Conservation (phyloP, 2,329 filamentous ascomycete genomes). For the Clarireedia monteithiana region DNA sequence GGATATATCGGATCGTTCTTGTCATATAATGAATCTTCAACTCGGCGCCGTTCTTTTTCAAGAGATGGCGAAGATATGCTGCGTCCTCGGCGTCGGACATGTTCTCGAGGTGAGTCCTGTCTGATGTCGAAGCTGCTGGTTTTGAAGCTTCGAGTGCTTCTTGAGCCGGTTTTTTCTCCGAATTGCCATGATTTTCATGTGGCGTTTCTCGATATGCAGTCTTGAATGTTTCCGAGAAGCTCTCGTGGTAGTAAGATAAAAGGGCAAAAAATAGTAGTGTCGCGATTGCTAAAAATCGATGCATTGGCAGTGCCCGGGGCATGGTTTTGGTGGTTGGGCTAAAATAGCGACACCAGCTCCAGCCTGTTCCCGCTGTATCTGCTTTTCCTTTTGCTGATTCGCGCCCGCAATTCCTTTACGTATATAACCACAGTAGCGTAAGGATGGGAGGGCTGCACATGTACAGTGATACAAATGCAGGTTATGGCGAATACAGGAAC, state of each 20-base stretch:
- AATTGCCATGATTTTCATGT: neutral
- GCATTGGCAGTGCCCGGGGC: conserved; percentile 5
- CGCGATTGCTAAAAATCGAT: conserved; percentile 3
- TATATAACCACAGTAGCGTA: too few species aligned
- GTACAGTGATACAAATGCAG: too few species aligned
- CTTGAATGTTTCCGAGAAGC: neutral
- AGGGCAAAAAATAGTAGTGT: neutral
- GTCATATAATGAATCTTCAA: conserved; percentile 24
- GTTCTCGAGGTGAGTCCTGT: neutral
- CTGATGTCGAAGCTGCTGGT: neutral
- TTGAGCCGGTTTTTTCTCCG: neutral
- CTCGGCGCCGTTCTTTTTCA: conserved; percentile 22
- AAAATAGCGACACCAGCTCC: neutral
- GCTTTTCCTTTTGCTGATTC: neutral
- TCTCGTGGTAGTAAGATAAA: conserved; percentile 5
- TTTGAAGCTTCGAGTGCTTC: neutral
- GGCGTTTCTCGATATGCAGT: conserved; percentile 1
- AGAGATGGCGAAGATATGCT: conserved; percentile 18
- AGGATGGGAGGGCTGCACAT: too few species aligned
- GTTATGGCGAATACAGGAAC: neutral
- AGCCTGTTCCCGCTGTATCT: neutral
- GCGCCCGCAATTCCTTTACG: neutral
- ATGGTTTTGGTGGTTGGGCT: neutral
- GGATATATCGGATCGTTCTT: conserved; percentile 24
- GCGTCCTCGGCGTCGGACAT: conserved; percentile 14